Evolutionary conservation across 2,329 filamentous ascomycete genomes (phyloP).

Genomic region (Arthrobotrys iridis): DNA sequence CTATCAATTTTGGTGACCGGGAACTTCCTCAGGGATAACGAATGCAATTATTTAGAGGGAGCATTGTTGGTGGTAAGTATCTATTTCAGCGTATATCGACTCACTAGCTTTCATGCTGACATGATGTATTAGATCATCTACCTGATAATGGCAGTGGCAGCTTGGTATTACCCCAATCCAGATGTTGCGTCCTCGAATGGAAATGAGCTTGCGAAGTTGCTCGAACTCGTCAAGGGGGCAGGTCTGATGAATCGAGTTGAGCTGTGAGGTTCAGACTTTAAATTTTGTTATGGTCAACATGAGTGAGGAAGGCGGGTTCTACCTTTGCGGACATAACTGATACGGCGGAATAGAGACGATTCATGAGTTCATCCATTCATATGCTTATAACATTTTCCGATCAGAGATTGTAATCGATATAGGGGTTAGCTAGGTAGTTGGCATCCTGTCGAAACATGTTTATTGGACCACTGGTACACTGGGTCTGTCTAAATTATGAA

Average conservation of each 20-base stretch:
- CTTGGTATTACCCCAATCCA: constrained; percentile 68
- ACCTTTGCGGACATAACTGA: no score
- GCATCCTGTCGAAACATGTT: no score
- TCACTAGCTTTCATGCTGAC: constrained; percentile 66
- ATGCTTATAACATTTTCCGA: no score
- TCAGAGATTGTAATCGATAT: no score
- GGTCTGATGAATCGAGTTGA: neutral
- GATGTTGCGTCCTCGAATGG: constrained; percentile 48
- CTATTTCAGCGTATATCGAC: neutral
- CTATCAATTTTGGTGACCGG: constrained; percentile 86
- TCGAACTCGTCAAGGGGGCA: neutral
- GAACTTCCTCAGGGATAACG: constrained; percentile 85
- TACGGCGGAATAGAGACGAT: no score
- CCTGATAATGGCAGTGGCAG: constrained; percentile 70
- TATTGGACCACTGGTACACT: no score
- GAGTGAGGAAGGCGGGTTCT: no score
- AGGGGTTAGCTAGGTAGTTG: no score
- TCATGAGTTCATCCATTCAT: no score
- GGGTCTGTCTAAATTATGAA: no score
- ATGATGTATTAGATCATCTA: constrained; percentile 68
- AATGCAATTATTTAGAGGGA: constrained; percentile 91
- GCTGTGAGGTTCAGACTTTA: neutral
- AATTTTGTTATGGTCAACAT: no score
- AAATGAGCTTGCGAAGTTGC: neutral
- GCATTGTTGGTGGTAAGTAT: constrained; percentile 74